These are phyloP conservation scores for Solanum piurae DNA, from an alignment of 257 asterid species.

Conservation along the genomic window DNA sequence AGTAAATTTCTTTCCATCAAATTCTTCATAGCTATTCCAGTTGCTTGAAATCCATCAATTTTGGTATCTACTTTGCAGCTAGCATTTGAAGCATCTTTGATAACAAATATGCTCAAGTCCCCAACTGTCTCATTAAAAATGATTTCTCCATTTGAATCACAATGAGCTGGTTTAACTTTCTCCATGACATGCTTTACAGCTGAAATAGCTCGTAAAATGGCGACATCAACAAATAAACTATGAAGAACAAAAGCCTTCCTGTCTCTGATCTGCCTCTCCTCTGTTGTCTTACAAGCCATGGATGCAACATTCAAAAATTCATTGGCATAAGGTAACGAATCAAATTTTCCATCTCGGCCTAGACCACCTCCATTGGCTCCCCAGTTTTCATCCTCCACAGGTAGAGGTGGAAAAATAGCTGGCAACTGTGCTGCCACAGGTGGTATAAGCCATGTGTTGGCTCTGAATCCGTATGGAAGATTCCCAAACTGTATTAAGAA, in stretches of 20 bases:
- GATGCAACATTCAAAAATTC: slow-evolving; percentile 72
- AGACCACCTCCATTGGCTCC: slow-evolving; percentile 98
- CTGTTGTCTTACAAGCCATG: slow-evolving; percentile 93
- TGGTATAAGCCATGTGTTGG: slow-evolving; percentile 96
- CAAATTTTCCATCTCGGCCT: slow-evolving; percentile 80
- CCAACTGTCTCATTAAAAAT: slow-evolving; percentile 54
- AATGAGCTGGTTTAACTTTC: slow-evolving; percentile 37
- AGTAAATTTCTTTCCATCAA: slow-evolving; percentile 83
- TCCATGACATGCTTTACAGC: slow-evolving; percentile 61
- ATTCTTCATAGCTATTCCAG: slow-evolving; percentile 46
- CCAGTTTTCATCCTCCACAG: slow-evolving; percentile 88
- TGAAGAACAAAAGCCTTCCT: slow-evolving; percentile 95
- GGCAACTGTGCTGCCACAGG: slow-evolving; percentile 74
- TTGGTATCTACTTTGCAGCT: slow-evolving; percentile 84
- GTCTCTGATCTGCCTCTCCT: slow-evolving; percentile 91
- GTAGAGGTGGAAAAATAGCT: slow-evolving; percentile 68
- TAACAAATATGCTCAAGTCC: slow-evolving; percentile 66
- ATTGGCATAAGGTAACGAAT: slow-evolving; percentile 71
- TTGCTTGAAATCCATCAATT: slow-evolving; percentile 79
- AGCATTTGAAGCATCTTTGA: slow-evolving; percentile 69
- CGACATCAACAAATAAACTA: slow-evolving; percentile 86
- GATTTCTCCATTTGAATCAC: slow-evolving; percentile 21
- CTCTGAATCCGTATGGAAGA: slow-evolving; percentile 90
- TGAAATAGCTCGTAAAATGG: slow-evolving; percentile 75
- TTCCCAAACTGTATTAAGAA: slow-evolving; percentile 69